Base-by-base conservation (phyloP, 495 filamentous ascomycete species). In the Tirmania nivea region DNA sequence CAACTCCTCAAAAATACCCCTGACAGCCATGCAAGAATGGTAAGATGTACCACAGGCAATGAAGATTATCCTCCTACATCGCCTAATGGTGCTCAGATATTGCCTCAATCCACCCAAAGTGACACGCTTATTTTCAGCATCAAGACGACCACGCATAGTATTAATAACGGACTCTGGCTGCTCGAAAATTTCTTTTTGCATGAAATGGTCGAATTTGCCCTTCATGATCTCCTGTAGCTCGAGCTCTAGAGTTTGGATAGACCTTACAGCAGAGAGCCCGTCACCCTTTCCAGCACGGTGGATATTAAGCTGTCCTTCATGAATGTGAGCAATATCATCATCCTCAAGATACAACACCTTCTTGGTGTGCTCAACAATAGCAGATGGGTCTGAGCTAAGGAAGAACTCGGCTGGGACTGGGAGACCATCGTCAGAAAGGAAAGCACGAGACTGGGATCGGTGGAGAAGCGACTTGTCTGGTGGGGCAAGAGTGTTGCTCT, bases 161-260 rank as follows among this genome's bases (percentile, higher is more conserved):
- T 97, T 97, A 70, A 97, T 80, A 55, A 97, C 86, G 6, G 90
- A 97, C 71, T 97, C 90, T 55, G 90, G 90, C 71, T 97, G 90
- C 72, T 97, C 90, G 69, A 96, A 97, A 64, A 97, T 97, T 67
- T 97, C 90, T 75, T 97, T 97, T 67, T 97, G 92, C 90, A 97
- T 97, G 75, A 95, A 97, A 70, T 97, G 90, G 66, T 97, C 90
- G 69, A 96, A 97, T 64, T 89, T 92, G 65, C 90, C 90, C 78
- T 96, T 97, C 90, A 97, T 97, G 69, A 97, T 97, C 72, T 97
- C 90, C 72, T 97, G 90, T 53, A 97, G 79, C 76, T 97, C 86
- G 42, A 97, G 80, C 71, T 97, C 90, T 53, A 97, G 77, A 47
- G 90, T 97, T 73, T 97, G 90, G 68, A 97, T 97, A 52, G 83